phyloP scores from a whole-genome alignment of 371 early-diverging fungal species.

The Umbelopsis sp. region DNA sequence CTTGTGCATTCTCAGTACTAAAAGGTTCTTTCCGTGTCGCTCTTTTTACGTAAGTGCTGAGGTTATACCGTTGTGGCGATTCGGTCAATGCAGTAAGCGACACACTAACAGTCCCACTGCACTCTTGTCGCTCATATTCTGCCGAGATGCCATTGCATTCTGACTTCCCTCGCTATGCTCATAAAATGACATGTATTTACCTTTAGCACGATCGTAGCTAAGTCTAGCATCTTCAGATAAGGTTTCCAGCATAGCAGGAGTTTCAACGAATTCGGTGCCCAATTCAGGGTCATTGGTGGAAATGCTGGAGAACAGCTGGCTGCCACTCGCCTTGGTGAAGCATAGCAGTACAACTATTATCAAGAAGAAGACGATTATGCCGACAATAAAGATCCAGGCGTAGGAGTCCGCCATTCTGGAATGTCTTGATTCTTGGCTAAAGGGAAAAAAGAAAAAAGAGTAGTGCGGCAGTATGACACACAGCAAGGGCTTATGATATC shows the following conservation, averaged over 20 bases:
- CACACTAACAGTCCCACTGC: not conserved
- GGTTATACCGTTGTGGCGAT: not conserved
- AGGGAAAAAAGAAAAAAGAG: conserved; percentile 20
- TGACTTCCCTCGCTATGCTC: not conserved
- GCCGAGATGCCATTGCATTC: not conserved
- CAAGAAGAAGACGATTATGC: conserved; percentile 50
- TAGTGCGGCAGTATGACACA: not conserved
- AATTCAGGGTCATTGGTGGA: conserved; percentile 39
- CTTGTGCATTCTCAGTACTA: too few species aligned
- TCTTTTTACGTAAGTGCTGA: not conserved
- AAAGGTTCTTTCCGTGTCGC: too few species aligned
- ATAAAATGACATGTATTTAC: conserved; percentile 24
- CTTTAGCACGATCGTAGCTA: conserved; percentile 54
- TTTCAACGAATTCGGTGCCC: conserved; percentile 39
- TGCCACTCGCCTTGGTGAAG: conserved; percentile 48
- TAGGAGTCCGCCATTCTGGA: conserved; percentile 31
- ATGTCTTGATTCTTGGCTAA: conserved; percentile 15
- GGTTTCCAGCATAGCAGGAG: conserved; percentile 39
- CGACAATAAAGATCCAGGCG: conserved; percentile 50
- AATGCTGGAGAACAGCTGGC: conserved; percentile 35
- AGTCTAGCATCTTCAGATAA: conserved; percentile 51
- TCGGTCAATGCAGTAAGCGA: not conserved
- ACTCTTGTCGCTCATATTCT: not conserved
- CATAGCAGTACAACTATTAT: conserved; percentile 45
- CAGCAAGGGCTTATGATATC: not conserved